Evolutionary conservation across 345 rosid species (phyloP), one percentile per base, ranked within the genome.

Genomic region (Lepidium africanum): DNA sequence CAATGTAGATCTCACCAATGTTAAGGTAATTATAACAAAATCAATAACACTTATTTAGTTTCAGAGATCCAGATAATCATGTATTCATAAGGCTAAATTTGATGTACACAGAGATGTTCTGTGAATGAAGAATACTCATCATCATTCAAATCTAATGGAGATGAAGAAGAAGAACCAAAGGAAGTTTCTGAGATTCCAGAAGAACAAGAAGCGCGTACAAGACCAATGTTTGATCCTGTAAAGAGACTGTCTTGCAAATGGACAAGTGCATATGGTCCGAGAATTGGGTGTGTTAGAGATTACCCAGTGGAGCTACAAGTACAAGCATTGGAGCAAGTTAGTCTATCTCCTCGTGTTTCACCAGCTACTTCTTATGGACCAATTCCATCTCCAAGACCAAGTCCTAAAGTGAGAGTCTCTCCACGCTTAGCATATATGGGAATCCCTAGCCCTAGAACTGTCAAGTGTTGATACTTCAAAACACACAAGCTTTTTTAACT

Each of bases 231-330:
- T 59, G 82, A 80, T 58, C 32, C 73, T 52, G 56, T 67, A 7
- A 84, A 74, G 68, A 80, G 84, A 16, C 56, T 88, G 67, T 80
- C 91, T 19, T 81, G 95, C 77, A 88, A 84, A 67, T 88, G 95
- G 95, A 62, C 77, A 6, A 88, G 87, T 61, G 95, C 89, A 21
- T 50, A 78, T 43, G 89, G 95, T 16, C 87, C 95, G 14, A 79
- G 95, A 51, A 86, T 88, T 53, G 87, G 91, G 16, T 86, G 91
- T 67, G 89, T 88, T 32, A 84, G 89, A 74, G 95, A 88, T 60
- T 86, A 86, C 72, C 95, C 95, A 41, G 47, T 69, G 51, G 84
- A 86, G 19, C 64, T 88, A 15, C 91, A 86, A n/a, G 45, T 39
- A 38, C 75, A 62, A 68, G 91, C 95, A 63, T 70, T 88, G 9